These are phyloP conservation scores for Ceratopteris richardii DNA, from an alignment of 75 land plant genomes.

Conservation along the genomic window DNA sequence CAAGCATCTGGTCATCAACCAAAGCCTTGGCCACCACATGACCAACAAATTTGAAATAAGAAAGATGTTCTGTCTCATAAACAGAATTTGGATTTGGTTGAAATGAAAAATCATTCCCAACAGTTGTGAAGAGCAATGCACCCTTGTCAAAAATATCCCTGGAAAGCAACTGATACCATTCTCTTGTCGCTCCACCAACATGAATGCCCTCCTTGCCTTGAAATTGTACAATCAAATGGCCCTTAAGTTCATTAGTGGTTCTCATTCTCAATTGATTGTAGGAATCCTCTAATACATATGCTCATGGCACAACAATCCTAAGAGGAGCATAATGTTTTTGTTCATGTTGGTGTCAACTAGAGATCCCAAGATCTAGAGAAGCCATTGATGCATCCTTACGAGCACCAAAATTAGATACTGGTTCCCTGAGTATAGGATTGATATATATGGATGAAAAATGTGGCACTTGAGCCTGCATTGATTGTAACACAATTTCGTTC, in stretches of 20 bases:
- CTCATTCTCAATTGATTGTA: constrained; percentile 94
- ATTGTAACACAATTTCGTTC: no score
- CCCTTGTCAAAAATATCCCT: constrained; percentile 97
- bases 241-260: no score
- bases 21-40: constrained; percentile 73
- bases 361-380: no score
- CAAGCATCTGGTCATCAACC: constrained; percentile 34
- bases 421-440: no score
- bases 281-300: constrained; percentile 95
- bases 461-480: no score
- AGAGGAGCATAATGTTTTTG: constrained; percentile 88
- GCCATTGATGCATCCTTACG: no score
- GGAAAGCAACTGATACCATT: constrained; percentile 93
- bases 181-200: constrained; percentile 97
- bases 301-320: constrained; percentile 82
- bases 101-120: constrained; percentile 93
- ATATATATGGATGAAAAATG: no score
- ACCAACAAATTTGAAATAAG: constrained; percentile 98
- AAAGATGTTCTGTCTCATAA: constrained; percentile 96
- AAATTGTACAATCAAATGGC: constrained; percentile 84
- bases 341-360: constrained; percentile 97
- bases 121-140: constrained; percentile 91
- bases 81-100: constrained; percentile 98
- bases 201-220: constrained; percentile 99
- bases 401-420: constrained; percentile 50